These are phyloP conservation scores for Leccinum arenicola DNA, from an alignment of 768 basidiomycete genomes.

Conservation along the genomic window DNA sequence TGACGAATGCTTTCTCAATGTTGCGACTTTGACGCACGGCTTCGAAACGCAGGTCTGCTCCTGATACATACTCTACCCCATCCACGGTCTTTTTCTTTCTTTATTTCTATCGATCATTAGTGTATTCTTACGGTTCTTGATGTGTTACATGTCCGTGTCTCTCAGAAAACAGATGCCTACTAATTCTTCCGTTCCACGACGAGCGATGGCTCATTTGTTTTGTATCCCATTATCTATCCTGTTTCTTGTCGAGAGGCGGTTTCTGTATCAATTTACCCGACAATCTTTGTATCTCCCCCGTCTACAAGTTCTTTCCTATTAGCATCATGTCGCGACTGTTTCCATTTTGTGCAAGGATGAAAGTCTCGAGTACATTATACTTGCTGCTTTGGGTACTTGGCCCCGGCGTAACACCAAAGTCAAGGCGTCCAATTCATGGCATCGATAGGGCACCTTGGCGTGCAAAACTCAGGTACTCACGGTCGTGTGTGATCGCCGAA, in stretches of 20 bases:
- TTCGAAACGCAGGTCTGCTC: not conserved
- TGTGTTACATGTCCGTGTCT: not conserved
- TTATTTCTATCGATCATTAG: not conserved
- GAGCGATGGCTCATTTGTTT: not conserved
- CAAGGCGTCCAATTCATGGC: not conserved
- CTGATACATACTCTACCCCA: not conserved
- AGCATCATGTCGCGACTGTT: not conserved
- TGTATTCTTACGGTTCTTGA: conserved; percentile 2
- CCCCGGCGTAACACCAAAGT: not conserved
- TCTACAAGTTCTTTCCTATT: not conserved
- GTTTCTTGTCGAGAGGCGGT: not conserved
- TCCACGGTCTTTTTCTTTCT: not conserved
- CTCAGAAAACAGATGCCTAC: not conserved
- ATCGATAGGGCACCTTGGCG: not conserved
- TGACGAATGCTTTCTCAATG: conserved; percentile 23
- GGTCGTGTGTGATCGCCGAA: not conserved
- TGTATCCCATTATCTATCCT: conserved; percentile 5
- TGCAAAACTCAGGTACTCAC: not conserved
- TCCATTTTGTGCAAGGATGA: not conserved
- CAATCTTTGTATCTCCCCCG: not conserved
- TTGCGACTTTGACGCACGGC: conserved; percentile 12
- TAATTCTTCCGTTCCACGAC: not conserved
- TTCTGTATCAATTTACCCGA: not conserved
- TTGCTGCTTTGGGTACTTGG: not conserved
- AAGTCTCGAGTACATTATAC: not conserved